phyloP scores from a whole-genome alignment of 495 filamentous ascomycete species.

The Xylaria flabelliformis region DNA sequence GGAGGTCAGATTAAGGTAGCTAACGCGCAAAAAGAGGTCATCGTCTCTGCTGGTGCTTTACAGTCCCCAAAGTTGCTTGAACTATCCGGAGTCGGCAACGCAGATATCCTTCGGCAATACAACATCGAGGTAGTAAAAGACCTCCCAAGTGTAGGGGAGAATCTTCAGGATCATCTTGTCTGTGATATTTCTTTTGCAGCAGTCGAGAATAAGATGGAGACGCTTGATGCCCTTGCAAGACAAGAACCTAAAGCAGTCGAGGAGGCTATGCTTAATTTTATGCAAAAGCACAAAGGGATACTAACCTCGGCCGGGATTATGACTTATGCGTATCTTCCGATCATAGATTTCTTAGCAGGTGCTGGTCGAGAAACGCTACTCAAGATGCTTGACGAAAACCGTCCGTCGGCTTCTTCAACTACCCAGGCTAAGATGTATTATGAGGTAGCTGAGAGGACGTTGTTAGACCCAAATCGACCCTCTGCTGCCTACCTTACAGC shows the following conservation, averaged over 20 bases:
- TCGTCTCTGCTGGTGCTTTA: constrained; percentile 60
- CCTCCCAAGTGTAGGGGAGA: constrained; percentile 60
- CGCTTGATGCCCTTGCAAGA: constrained; percentile 19
- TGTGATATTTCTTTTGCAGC: constrained; percentile 33
- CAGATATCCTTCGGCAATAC: constrained; percentile 47
- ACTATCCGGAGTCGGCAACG: constrained; percentile 60
- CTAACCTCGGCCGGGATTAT: constrained; percentile 24
- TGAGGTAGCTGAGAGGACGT: constrained; percentile 24
- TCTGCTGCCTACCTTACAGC: constrained; percentile 24
- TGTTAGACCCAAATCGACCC: constrained; percentile 22
- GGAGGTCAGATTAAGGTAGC: constrained; percentile 40
- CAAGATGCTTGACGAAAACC: constrained; percentile 7
- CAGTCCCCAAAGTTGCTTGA: constrained; percentile 65
- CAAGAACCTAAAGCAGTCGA: constrained; percentile 12
- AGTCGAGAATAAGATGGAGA: constrained; percentile 26
- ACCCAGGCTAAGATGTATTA: neutral
- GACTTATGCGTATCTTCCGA: constrained; percentile 25
- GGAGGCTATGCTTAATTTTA: constrained; percentile 25
- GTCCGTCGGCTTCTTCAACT: neutral
- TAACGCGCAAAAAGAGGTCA: constrained; percentile 57
- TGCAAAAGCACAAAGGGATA: constrained; percentile 17
- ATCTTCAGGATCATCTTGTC: constrained; percentile 61
- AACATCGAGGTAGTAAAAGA: constrained; percentile 54
- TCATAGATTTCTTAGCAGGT: neutral
- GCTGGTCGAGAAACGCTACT: neutral